Conservation (phyloP, 495 filamentous ascomycete species). For the Hamigera avellanea region DNA sequence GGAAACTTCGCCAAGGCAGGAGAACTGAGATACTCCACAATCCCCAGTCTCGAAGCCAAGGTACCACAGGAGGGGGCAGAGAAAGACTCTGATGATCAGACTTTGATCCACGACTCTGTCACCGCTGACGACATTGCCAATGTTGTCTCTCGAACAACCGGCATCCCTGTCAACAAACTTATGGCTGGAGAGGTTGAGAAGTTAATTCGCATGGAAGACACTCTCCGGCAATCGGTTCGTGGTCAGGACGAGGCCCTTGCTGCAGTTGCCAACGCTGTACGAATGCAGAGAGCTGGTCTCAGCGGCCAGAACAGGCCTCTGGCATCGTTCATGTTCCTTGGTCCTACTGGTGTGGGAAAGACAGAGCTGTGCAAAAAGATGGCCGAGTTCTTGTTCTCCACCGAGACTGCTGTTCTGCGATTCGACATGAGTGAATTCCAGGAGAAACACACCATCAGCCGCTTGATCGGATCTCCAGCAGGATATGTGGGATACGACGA, state of each 20-base stretch:
- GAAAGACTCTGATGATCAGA: conserved; percentile 31
- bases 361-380: conserved; percentile 96
- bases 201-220: conserved; percentile 89
- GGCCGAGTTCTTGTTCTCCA: conserved; percentile 85
- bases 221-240: conserved; percentile 68
- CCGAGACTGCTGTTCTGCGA: conserved; percentile 75
- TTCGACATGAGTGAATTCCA: conserved; percentile 99
- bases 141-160: conserved; percentile 83
- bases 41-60: conserved; percentile 67
- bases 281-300: conserved; percentile 87
- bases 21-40: conserved; percentile 75
- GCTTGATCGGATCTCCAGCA: conserved; percentile 84
- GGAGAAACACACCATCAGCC: conserved; percentile 90
- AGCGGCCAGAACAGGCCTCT: conserved; percentile 84
- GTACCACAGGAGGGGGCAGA: conserved; percentile 62
- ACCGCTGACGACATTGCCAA: conserved; percentile 86
- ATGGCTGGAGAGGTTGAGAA: conserved; percentile 89
- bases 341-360: conserved; percentile 93
- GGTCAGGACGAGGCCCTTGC: conserved; percentile 91
- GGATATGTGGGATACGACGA: conserved; percentile 97
- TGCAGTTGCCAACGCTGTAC: conserved; percentile 84
- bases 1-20: conserved; percentile 86
- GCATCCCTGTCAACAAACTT: conserved; percentile 83
- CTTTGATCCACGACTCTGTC: conserved; percentile 82
- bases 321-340: conserved; percentile 95